Evolutionary conservation across 2,329 filamentous ascomycete genomes (phyloP).

Genomic region (Hirsutella rhossiliensis): DNA sequence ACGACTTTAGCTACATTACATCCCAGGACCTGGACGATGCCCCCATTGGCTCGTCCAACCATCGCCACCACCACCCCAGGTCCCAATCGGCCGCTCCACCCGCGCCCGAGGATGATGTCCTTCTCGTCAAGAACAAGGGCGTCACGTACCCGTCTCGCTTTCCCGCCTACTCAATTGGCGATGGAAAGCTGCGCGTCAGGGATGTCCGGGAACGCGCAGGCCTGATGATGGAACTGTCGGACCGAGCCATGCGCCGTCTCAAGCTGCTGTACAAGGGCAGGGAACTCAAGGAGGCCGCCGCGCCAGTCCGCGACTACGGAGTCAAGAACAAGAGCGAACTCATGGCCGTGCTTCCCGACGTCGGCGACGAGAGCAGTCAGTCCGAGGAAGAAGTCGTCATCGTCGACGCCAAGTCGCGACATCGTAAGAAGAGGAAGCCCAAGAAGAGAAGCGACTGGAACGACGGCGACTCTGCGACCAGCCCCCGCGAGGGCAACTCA

Average conservation of each 20-base stretch:
- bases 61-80: conserved; percentile 31
- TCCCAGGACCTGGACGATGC: conserved; percentile 52
- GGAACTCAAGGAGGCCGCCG: conserved; percentile 52
- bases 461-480: conserved; percentile 29
- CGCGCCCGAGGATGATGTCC: conserved; percentile 51
- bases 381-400: conserved; percentile 33
- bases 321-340: conserved; percentile 50
- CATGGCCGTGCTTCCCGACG: conserved; percentile 33
- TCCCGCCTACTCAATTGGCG: conserved; percentile 62
- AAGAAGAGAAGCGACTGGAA: conserved; percentile 30
- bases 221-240: conserved; percentile 50
- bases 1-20: conserved; percentile 77
- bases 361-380: conserved; percentile 19
- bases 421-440: conserved; percentile 25
- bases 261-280: conserved; percentile 65
- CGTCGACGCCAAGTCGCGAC: conserved; percentile 26
- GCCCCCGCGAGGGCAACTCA: conserved; percentile 30
- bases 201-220: conserved; percentile 58
- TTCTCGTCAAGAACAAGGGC: conserved; percentile 57
- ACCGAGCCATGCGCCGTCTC: conserved; percentile 37
- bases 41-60: conserved; percentile 21
- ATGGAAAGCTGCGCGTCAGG: conserved; percentile 55
- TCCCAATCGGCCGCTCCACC: conserved; percentile 19
- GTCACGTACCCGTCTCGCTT: conserved; percentile 59
- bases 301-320: conserved; percentile 46